A percentile compares a stretch with the other conserved stretches of the same genome.
phyloP scores from a whole-genome alignment of 306 rosid species.

The Chamaecrista fasciculata region DNA sequence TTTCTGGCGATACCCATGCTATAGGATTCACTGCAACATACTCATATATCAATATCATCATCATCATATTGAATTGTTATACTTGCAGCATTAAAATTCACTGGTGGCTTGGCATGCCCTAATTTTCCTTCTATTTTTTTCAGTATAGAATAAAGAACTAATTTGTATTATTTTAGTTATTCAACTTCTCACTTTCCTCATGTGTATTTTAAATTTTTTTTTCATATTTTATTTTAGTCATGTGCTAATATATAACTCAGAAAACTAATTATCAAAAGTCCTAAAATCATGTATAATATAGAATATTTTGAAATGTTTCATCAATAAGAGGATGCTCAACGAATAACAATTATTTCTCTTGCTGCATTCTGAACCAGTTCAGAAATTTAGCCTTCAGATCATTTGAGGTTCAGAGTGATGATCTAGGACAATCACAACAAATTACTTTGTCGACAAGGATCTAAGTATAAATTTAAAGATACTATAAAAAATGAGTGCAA shows the following conservation, averaged over 20 bases:
- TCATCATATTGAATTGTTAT: constrained; percentile 1
- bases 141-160: no score
- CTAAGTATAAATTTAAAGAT: not conserved
- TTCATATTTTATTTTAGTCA: no score
- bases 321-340: constrained; percentile 10
- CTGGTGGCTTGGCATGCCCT: no score
- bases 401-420: constrained; percentile 6
- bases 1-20: constrained; percentile 62
- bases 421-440: not conserved
- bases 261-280: no score
- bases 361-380: constrained; percentile 14
- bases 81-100: constrained; percentile 9
- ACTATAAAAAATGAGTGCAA: not conserved
- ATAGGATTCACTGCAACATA: constrained; percentile 60
- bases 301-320: not conserved
- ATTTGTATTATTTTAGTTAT: no score
- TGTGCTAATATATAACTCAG: no score
- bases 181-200: no score
- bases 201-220: no score
- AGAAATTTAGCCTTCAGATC: not conserved
- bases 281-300: no score
- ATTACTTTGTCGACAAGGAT: not conserved
- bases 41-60: not conserved
- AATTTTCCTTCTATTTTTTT: no score
- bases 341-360: not conserved